These are phyloP conservation scores for Citrus sp. DNA, from an alignment of 345 rosid genomes.

Conservation along the genomic window DNA sequence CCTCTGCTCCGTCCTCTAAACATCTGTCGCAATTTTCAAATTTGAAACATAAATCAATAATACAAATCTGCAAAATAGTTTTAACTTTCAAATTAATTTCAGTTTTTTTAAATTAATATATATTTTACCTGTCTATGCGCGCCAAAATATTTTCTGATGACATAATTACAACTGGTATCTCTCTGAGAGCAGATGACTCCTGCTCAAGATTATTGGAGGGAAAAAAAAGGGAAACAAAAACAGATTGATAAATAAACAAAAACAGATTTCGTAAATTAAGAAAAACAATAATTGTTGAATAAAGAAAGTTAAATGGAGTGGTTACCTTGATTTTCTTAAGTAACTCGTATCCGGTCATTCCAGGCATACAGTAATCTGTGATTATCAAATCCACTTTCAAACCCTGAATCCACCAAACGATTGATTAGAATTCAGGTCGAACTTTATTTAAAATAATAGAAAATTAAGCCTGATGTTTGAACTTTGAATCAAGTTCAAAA, in stretches of 20 bases:
- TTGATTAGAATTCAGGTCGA: not conserved
- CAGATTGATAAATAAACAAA: not conserved
- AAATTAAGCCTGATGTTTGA: not conserved
- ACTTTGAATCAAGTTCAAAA: not conserved
- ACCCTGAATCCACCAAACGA: slow-evolving; percentile 31
- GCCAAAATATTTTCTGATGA: slow-evolving; percentile 86
- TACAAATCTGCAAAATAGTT: not conserved
- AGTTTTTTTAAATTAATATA: slow-evolving; percentile 10
- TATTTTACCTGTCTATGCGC: slow-evolving; percentile 59
- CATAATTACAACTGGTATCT: slow-evolving; percentile 92
- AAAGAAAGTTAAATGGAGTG: not conserved
- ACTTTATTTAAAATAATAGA: not conserved
- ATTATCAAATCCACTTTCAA: slow-evolving; percentile 88
- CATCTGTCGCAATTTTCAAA: slow-evolving; percentile 43
- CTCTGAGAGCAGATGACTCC: slow-evolving; percentile 70
- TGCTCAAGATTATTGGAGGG: slow-evolving; percentile 18
- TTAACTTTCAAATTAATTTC: not conserved
- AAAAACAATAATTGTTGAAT: not conserved
- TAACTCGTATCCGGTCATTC: slow-evolving; percentile 96
- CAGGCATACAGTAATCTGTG: slow-evolving; percentile 99
- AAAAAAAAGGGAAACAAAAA: not conserved
- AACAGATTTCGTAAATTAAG: not conserved
- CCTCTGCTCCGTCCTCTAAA: slow-evolving; percentile 95
- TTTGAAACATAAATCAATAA: not conserved
- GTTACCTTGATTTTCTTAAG: slow-evolving; percentile 88